Percentiles rank a stretch among this genome's conserved stretches.
These are phyloP conservation scores for Stagonosporopsis vannaccii DNA, from an alignment of 2,329 filamentous ascomycete species.

Conservation along the genomic window DNA sequence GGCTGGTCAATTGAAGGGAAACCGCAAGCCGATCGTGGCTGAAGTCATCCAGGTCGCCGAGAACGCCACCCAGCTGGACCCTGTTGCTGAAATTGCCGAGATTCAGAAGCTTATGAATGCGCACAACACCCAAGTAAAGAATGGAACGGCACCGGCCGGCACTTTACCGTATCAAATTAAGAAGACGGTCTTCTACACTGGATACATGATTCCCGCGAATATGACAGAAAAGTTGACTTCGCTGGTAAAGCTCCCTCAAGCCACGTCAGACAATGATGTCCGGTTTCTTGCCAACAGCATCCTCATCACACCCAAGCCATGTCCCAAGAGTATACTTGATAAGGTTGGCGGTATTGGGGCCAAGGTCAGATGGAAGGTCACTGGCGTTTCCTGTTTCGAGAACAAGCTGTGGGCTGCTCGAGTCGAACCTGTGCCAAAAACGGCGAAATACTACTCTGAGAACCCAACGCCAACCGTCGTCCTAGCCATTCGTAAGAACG, in stretches of 20 bases:
- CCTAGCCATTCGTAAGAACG: constrained; percentile 77
- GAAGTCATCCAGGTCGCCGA: constrained; percentile 90
- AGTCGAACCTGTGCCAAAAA: constrained; percentile 74
- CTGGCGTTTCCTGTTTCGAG: constrained; percentile 75
- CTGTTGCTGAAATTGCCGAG: constrained; percentile 79
- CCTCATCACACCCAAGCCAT: constrained; percentile 82
- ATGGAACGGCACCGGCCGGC: constrained; percentile 53
- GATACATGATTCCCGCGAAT: constrained; percentile 78
- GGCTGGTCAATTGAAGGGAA: constrained; percentile 51
- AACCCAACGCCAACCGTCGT: constrained; percentile 81
- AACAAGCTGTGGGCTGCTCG: constrained; percentile 87
- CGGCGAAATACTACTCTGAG: constrained; percentile 74
- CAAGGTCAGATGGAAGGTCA: constrained; percentile 84
- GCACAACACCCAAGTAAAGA: constrained; percentile 73
- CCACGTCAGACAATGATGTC: constrained; percentile 72
- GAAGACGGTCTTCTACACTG: constrained; percentile 89
- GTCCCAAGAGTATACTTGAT: constrained; percentile 73
- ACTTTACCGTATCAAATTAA: constrained; percentile 72
- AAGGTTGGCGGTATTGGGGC: constrained; percentile 88
- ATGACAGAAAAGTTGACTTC: constrained; percentile 76
- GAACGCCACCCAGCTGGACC: constrained; percentile 74
- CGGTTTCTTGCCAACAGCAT: constrained; percentile 89
- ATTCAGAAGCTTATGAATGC: constrained; percentile 88
- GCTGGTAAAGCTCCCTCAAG: constrained; percentile 70
- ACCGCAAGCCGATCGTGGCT: constrained; percentile 71